Base-by-base conservation (phyloP, 306 rosid species). In the Vachellia pachyceras region DNA sequence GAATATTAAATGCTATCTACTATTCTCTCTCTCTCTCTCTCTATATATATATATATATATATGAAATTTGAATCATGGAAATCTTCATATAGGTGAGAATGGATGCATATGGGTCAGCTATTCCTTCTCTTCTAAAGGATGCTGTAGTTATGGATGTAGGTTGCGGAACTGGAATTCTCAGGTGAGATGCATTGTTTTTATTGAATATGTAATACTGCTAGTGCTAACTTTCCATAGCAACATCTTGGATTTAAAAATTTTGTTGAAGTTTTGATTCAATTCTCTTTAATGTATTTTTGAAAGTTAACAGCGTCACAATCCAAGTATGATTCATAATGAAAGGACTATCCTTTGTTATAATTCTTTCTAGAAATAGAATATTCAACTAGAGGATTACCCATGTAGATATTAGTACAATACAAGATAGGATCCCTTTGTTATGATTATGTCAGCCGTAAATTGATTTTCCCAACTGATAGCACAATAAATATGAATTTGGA, bases 111-210 rank as follows among this genome's bases (percentile, higher is more conserved):
- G 87, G 94, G 68, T 87, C 93, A 78, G 94, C 96, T 78, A 89
- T 95, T 77, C 99, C 96, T 8, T 93, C 97, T 80, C 93, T 95
- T 44, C 71, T 93, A 69, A 88, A 85, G 25, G 86, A 89, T 74
- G 94, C 96, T 33, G 88, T 91, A 7, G 97, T 95, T 73, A 84
- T 95, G 94, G 97, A 95, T 79, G 96, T 95, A 37, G 99, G 99
- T 65, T 95, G 98, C 79, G 98, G 99, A 82, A 93, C 98, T 73
- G 94, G 96, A 79, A 90, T 95, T 57, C 93, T 95, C 40, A 95
- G 99, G 99, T 95, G 82, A 89, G 90, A 84, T 68, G 40, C 66
- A 44, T 60, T 10, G 35, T 54, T 73, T 49, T 80, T 81, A 54
- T 85, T 15, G 6, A 46, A 45, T 75, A 14, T 23, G n/a, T 64